Conservation (phyloP, 2,329 filamentous ascomycete species). For the Exophiala sp. region DNA sequence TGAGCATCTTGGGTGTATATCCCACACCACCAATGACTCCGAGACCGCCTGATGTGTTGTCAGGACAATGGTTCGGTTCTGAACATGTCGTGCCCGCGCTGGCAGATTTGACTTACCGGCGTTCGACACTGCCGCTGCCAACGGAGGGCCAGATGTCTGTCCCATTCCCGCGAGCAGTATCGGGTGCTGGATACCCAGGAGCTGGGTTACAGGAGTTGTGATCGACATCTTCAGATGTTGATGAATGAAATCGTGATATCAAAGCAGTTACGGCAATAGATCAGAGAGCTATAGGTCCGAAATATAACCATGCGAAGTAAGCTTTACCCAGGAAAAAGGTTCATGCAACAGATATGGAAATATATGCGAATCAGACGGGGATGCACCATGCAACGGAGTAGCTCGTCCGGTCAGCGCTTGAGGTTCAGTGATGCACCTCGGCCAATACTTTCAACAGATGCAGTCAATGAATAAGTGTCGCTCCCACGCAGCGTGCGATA, state of each 20-base stretch:
- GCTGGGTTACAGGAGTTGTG: slow-evolving; percentile 23
- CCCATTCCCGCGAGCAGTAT: slow-evolving; percentile 30
- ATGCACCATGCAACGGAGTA: too few species aligned
- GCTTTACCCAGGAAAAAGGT: too few species aligned
- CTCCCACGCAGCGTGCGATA: too few species aligned
- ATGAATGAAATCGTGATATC: too few species aligned
- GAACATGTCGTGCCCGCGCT: not conserved
- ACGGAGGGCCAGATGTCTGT: slow-evolving; percentile 23
- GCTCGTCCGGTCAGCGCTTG: too few species aligned
- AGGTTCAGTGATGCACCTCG: too few species aligned
- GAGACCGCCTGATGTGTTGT: slow-evolving; percentile 18
- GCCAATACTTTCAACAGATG: too few species aligned
- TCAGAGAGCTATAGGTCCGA: not conserved
- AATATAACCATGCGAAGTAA: too few species aligned
- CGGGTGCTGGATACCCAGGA: slow-evolving; percentile 28
- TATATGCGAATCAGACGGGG: too few species aligned
- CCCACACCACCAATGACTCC: slow-evolving; percentile 29
- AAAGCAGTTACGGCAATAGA: not conserved
- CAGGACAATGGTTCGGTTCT: not conserved
- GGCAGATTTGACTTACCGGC: slow-evolving; percentile 13
- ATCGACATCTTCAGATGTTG: slow-evolving; percentile 20
- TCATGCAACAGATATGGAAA: too few species aligned
- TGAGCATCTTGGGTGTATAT: slow-evolving; percentile 65
- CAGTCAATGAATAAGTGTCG: too few species aligned
- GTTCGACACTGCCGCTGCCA: slow-evolving; percentile 29